These are phyloP conservation scores for Musa beccarii DNA, from an alignment of 176 grass and related monocot species.

Conservation along the genomic window DNA sequence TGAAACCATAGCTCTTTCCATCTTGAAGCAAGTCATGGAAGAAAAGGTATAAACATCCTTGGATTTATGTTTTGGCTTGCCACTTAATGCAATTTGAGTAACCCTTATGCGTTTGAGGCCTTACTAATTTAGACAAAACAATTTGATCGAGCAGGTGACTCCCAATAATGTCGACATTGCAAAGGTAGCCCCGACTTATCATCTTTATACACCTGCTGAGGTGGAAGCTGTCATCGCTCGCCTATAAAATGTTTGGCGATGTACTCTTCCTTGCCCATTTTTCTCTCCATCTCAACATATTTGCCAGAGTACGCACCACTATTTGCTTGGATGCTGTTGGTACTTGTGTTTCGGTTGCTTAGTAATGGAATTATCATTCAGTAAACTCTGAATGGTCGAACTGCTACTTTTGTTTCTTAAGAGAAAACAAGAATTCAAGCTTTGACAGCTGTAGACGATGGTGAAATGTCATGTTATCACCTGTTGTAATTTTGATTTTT, in stretches of 20 bases:
- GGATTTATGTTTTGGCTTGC: too few species aligned
- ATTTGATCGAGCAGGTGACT: conserved; percentile 2
- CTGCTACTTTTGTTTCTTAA: too few species aligned
- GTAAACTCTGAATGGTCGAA: background rate
- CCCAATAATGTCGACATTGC: conserved; percentile 10
- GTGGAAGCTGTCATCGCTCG: conserved; percentile 1
- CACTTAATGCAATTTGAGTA: too few species aligned
- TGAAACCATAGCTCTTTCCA: conserved; percentile 85
- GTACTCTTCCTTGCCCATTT: too few species aligned
- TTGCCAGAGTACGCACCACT: background rate
- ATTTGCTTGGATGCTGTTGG: background rate
- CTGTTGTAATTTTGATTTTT: too few species aligned
- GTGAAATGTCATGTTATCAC: background rate
- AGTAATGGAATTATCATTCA: background rate
- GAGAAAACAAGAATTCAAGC: too few species aligned
- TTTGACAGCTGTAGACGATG: background rate
- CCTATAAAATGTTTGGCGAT: background rate
- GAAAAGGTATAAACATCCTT: conserved; percentile 49
- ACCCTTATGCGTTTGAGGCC: too few species aligned
- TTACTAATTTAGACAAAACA: background rate
- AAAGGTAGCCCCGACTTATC: conserved; percentile 10
- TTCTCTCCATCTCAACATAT: too few species aligned
- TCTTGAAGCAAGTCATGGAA: conserved; percentile 96
- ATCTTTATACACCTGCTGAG: conserved; percentile 3
- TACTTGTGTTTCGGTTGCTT: background rate